Conservation (phyloP, 2,329 filamentous ascomycete genomes). For the Colletotrichum coccodes region DNA sequence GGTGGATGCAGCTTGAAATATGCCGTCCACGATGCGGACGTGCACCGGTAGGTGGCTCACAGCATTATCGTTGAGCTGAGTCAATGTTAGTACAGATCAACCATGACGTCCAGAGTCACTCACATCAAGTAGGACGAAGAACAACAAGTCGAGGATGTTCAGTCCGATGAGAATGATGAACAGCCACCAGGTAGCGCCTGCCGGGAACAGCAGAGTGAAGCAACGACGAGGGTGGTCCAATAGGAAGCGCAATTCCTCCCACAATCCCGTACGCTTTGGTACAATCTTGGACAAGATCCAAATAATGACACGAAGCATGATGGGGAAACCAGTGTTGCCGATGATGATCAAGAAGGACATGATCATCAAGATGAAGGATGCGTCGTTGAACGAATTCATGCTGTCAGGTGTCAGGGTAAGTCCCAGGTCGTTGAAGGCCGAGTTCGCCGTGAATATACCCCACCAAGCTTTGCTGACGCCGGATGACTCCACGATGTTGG, state of each 20-base stretch:
- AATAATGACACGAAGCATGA: constrained; percentile 93
- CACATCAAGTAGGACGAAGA: constrained; percentile 93
- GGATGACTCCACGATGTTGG: constrained; percentile 67
- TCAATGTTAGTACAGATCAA: constrained; percentile 37
- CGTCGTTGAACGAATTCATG: constrained; percentile 88
- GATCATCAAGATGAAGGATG: constrained; percentile 79
- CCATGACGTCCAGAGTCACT: constrained; percentile 44
- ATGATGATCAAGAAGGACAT: constrained; percentile 91
- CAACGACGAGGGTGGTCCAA: constrained; percentile 95
- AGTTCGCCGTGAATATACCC: constrained; percentile 88
- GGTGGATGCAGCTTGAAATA: constrained; percentile 91
- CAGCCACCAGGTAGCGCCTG: constrained; percentile 93
- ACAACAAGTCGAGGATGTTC: constrained; percentile 86
- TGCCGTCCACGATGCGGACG: constrained; percentile 82
- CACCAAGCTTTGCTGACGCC: constrained; percentile 84
- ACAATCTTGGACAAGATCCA: constrained; percentile 80
- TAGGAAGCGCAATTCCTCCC: constrained; percentile 91
- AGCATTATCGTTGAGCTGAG: constrained; percentile 74
- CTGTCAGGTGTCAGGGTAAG: constrained; percentile 93
- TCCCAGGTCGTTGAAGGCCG: constrained; percentile 94
- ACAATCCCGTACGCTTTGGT: constrained; percentile 74
- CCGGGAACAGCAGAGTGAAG: constrained; percentile 93
- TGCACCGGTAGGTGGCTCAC: constrained; percentile 77
- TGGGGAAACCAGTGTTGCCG: constrained; percentile 94
- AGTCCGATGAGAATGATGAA: constrained; percentile 86